Evolutionary conservation across 1,284 basidiomycete genomes (phyloP).

Genomic region (Leccinum solheimii): DNA sequence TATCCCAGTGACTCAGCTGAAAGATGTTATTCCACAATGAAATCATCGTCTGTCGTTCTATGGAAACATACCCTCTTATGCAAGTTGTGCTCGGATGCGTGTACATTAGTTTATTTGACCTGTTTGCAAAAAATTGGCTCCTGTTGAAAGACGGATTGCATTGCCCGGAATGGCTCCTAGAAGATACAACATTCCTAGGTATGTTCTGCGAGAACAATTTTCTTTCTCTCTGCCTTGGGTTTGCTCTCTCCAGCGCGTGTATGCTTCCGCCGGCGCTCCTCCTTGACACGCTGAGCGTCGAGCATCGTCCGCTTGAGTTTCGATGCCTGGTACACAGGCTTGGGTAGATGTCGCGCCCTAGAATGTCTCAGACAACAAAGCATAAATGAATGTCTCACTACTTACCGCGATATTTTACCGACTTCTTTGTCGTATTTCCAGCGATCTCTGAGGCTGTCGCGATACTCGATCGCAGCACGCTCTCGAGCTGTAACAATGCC

Average conservation of each 20-base stretch:
- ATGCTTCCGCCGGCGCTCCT: slow-evolving; percentile 90
- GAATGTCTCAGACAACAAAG: slow-evolving; percentile 12
- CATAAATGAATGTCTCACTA: slow-evolving; percentile 10
- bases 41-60: neutral
- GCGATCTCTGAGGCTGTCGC: slow-evolving; percentile 83
- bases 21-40: slow-evolving; percentile 38
- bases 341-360: slow-evolving; percentile 86
- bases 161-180: slow-evolving; percentile 6
- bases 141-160: slow-evolving; percentile 8
- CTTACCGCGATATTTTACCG: slow-evolving; percentile 77
- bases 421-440: slow-evolving; percentile 89
- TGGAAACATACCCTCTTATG: slow-evolving; percentile 8
- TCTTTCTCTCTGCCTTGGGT: slow-evolving; percentile 91
- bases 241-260: slow-evolving; percentile 83
- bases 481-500: slow-evolving; percentile 93
- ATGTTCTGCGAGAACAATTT: slow-evolving; percentile 79
- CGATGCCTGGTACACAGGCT: slow-evolving; percentile 84
- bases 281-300: slow-evolving; percentile 87
- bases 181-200: slow-evolving; percentile 40
- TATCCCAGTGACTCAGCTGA: slow-evolving; percentile 51
- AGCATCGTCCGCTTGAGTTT: slow-evolving; percentile 94
- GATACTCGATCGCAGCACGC: slow-evolving; percentile 90
- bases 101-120: slow-evolving; percentile 1
- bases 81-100: slow-evolving; percentile 1
- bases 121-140: neutral